Conservation (phyloP, 1,139 yeast species). For the Diutina neorugosa region DNA sequence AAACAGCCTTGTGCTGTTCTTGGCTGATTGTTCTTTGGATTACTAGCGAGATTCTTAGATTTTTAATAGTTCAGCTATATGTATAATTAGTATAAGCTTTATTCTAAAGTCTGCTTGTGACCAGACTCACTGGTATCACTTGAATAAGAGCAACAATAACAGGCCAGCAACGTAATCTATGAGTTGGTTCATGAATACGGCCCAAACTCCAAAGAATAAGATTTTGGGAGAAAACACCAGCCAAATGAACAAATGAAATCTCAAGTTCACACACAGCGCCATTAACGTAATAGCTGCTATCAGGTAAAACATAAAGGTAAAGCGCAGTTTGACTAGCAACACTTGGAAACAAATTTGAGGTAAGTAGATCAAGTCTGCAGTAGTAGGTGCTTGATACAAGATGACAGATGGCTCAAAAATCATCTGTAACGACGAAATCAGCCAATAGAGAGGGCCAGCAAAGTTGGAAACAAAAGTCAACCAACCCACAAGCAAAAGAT, state of each 20-base stretch:
- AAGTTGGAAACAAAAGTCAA: constrained; percentile 75
- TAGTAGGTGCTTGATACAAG: background rate
- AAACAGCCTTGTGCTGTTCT: too few relatives aligned
- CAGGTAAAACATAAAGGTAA: constrained; percentile 41
- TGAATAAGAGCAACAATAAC: background rate
- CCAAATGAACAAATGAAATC: constrained; percentile 91
- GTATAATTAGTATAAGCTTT: background rate
- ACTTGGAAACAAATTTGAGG: constrained; percentile 12
- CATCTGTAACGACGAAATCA: constrained; percentile 39
- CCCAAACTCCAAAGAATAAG: constrained; percentile 74
- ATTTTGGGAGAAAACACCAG: constrained; percentile 93
- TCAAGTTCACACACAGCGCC: constrained; percentile 57
- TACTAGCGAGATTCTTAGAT: too few relatives aligned
- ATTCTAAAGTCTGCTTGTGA: background rate
- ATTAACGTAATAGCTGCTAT: constrained; percentile 46
- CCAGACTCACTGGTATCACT: background rate
- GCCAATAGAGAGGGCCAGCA: constrained; percentile 80
- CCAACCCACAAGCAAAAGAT: constrained; percentile 61
- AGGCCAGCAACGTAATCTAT: background rate
- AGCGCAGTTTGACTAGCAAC: constrained; percentile 23
- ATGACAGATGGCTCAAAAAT: constrained; percentile 15
- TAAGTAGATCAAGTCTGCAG: background rate
- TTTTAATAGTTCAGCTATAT: too few relatives aligned
- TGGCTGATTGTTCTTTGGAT: too few relatives aligned
- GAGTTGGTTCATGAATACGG: constrained; percentile 30